Conservation (phyloP, 1,284 basidiomycete species). For the Rhodotorula sp. region DNA sequence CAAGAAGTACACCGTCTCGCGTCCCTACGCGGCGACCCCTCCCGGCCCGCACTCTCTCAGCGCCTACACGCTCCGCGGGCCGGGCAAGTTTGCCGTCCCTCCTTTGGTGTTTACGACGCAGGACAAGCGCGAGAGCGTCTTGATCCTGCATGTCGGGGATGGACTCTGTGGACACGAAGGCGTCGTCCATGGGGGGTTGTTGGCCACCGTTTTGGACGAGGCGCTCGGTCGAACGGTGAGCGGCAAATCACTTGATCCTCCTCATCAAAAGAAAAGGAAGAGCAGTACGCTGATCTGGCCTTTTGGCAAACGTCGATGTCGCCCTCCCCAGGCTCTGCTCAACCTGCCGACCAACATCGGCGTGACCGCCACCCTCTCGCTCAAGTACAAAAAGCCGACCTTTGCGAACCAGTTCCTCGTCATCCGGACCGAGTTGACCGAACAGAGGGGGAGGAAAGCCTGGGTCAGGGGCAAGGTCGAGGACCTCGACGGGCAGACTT, state of each 20-base stretch:
- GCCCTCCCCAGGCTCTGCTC: constrained; percentile 63
- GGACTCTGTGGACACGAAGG: constrained; percentile 65
- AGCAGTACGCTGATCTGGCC: too few relatives aligned
- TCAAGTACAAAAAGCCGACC: constrained; percentile 50
- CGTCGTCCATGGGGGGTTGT: constrained; percentile 83
- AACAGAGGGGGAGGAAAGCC: constrained; percentile 72
- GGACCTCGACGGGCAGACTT: constrained; percentile 69
- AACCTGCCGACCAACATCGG: constrained; percentile 85
- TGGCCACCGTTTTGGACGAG: constrained; percentile 89
- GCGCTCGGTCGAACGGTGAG: constrained; percentile 73
- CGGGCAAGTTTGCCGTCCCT: constrained; percentile 74
- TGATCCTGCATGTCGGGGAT: constrained; percentile 77
- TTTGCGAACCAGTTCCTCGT: constrained; percentile 63
- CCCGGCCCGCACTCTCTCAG: constrained; percentile 68
- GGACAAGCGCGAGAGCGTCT: constrained; percentile 70
- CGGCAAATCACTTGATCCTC: too few relatives aligned
- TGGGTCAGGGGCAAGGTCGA: constrained; percentile 70
- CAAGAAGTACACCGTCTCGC: constrained; percentile 25
- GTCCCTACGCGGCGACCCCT: constrained; percentile 38
- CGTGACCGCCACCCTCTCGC: constrained; percentile 69
- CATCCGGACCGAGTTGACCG: constrained; percentile 62
- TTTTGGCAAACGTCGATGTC: too few relatives aligned
- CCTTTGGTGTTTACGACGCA: constrained; percentile 71
- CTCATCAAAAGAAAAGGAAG: too few relatives aligned
- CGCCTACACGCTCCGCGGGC: constrained; percentile 77